phyloP scores from a whole-genome alignment of 129 eudicot genomes.

The Ambrosia artemisiifolia region DNA sequence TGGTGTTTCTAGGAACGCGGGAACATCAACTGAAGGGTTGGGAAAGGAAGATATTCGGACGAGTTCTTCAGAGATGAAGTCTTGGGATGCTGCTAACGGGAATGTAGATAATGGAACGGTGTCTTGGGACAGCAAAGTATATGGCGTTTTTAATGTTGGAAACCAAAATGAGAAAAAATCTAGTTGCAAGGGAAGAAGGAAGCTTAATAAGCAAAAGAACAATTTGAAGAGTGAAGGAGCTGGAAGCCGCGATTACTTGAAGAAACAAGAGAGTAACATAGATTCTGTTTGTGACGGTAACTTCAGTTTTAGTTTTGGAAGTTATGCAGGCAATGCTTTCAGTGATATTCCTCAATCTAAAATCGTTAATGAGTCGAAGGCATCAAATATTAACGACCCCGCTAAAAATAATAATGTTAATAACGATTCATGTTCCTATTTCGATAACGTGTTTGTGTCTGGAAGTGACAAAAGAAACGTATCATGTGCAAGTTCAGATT shows the following conservation, averaged over 20 bases:
- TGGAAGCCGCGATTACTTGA: constrained; percentile 20
- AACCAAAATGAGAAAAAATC: constrained; percentile 15
- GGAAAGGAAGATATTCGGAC: not conserved
- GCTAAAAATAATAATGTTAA: constrained; percentile 19
- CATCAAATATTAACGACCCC: constrained; percentile 38
- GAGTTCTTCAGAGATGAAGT: not conserved
- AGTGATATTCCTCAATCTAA: constrained; percentile 24
- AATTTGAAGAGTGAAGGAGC: constrained; percentile 21
- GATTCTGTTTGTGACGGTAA: constrained; percentile 20
- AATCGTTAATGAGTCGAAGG: constrained; percentile 45
- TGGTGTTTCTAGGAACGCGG: not conserved
- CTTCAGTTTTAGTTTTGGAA: constrained; percentile 23
- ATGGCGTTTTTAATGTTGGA: constrained; percentile 26
- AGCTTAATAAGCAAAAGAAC: constrained; percentile 17
- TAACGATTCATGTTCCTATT: constrained; percentile 16
- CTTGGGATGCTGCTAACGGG: constrained; percentile 1
- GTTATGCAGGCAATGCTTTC: constrained; percentile 22
- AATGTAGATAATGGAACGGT: constrained; percentile 11
- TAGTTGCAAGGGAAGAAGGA: constrained; percentile 24
- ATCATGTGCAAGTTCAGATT: constrained; percentile 24
- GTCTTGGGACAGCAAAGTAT: constrained; percentile 21
- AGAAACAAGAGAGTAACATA: constrained; percentile 14
- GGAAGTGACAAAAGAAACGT: constrained; percentile 28
- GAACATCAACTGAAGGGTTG: constrained; percentile 3
- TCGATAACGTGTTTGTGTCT: constrained; percentile 35